phyloP scores from a whole-genome alignment of 305 asterid genomes.

The Solanum hybrid region DNA sequence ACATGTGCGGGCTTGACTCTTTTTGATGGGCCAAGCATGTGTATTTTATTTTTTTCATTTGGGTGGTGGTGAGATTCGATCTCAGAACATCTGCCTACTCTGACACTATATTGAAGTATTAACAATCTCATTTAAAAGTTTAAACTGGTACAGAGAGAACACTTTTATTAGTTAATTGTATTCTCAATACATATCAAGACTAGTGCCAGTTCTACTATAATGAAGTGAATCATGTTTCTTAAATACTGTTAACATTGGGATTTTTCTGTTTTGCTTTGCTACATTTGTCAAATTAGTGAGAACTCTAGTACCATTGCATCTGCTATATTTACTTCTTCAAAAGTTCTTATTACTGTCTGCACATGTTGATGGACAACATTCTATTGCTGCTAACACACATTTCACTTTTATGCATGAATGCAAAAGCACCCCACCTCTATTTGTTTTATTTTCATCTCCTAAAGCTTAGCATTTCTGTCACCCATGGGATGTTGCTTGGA shows the following conservation, averaged over 20 bases:
- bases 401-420: neutral
- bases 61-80: neutral
- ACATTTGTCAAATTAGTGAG: neutral
- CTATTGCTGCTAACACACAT: neutral
- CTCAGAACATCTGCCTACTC: neutral
- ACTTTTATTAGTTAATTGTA: neutral
- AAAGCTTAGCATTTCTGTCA: neutral
- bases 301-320: neutral
- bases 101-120: neutral
- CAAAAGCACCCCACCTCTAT: neutral
- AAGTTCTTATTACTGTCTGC: neutral
- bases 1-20: neutral
- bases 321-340: neutral
- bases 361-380: neutral
- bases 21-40: neutral
- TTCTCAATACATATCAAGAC: neutral
- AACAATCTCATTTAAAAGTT: neutral
- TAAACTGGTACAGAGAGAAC: neutral
- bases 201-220: neutral
- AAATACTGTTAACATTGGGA: neutral
- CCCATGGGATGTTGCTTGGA: neutral
- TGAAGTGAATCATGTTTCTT: neutral
- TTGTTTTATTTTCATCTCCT: neutral
- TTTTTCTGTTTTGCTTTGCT: neutral
- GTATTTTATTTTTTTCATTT: neutral